These are phyloP conservation scores for Cyamopsis tetragonoloba DNA, from an alignment of 306 rosid species.

Conservation along the genomic window DNA sequence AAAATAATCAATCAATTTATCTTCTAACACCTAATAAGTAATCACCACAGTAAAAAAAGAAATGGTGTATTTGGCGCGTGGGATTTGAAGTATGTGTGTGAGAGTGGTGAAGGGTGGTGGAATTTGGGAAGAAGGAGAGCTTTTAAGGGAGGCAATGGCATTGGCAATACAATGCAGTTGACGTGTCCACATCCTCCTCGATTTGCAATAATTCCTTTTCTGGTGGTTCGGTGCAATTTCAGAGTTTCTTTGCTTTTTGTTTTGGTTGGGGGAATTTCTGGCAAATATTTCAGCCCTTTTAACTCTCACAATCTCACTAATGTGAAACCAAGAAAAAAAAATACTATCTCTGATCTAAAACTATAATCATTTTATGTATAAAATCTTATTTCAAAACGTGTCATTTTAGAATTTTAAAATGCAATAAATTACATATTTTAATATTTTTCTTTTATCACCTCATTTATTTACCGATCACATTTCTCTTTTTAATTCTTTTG, in stretches of 20 bases:
- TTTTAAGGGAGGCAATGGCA: constrained; percentile 39
- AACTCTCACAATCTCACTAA: neutral
- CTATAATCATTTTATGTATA: too few relatives aligned
- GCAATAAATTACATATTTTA: too few relatives aligned
- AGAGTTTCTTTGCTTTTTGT: neutral
- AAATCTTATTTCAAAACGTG: too few relatives aligned
- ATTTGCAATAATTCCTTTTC: constrained; percentile 18
- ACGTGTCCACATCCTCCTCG: constrained; percentile 30
- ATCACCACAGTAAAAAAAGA: neutral
- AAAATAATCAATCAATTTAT: neutral
- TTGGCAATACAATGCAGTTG: constrained; percentile 17
- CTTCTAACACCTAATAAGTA: neutral
- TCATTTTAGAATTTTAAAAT: too few relatives aligned
- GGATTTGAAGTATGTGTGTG: neutral
- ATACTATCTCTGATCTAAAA: too few relatives aligned
- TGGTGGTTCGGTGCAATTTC: constrained; percentile 25
- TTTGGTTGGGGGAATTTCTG: constrained; percentile 2
- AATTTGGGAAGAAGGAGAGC: constrained; percentile 10
- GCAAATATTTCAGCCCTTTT: neutral
- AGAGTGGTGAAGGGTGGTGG: constrained; percentile 20
- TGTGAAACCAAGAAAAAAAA: too few relatives aligned
- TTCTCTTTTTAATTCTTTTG: too few relatives aligned
- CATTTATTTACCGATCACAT: too few relatives aligned
- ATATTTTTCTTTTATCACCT: too few relatives aligned
- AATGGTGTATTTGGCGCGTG: constrained; percentile 3